Base-by-base conservation (phyloP, 2,329 filamentous ascomycete species). In the Gnomoniopsis smithogilvyi region DNA sequence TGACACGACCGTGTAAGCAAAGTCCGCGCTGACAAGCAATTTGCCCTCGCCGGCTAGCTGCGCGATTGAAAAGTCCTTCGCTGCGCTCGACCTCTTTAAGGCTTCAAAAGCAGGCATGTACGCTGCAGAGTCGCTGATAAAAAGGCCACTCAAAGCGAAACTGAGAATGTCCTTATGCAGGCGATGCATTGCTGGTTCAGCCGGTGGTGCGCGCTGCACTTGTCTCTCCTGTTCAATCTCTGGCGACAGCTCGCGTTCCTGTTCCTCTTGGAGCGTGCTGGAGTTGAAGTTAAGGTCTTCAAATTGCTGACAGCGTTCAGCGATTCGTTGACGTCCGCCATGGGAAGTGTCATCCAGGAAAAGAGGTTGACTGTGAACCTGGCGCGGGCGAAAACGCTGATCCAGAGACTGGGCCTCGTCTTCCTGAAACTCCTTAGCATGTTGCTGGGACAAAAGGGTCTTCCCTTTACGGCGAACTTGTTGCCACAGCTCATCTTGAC, bases 181-280 rank as follows among this genome's bases (percentile, higher is more conserved):
- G 0, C 0, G 2, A 48, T 88, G 82, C 0, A 8, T 1, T 0
- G 62, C 65, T 0, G 85, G 75, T 0, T 64, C 41, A 1, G 74
- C 73, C 0, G 69, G 59, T 0, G 68, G 65, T 0, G 84, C 81
- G 1, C 73, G 74, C 63, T 89, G 74, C 0, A 83, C 64, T 51
- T 89, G 72, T 1, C 78, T 73, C 65, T 91, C 84, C 30, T 80
- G 71, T 63, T 91, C 84, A 1, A 83, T 78, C 61, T 92, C 87
- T 0, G 84, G 85, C 0, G 83, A 77, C 0, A 91, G 73, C 62
- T 91, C 88, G 0, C 87, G 77, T 66, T 91, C 88, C 63, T 91
- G 86, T 59, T 91, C 88, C 65, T 90, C 86, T 2, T 82, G 72
- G 0, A 89, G 69, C 0, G 72, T 70, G 0, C 74, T 72, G 0